These are phyloP conservation scores for Penicillium arizonense DNA, from an alignment of 495 filamentous ascomycete genomes.

Conservation along the genomic window DNA sequence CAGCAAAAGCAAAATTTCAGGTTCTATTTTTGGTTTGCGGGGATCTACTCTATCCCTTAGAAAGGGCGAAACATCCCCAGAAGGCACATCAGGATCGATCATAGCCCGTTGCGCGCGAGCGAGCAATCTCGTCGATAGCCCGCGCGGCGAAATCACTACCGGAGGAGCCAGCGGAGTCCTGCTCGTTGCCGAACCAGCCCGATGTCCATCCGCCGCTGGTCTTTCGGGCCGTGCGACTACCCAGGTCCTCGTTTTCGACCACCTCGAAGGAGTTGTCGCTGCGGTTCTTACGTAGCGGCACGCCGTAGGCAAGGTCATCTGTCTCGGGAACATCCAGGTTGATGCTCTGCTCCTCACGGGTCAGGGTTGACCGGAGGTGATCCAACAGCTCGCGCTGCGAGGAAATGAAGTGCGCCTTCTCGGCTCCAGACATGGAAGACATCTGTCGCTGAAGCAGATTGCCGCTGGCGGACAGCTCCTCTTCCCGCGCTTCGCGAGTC, in stretches of 20 bases:
- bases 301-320: slow-evolving; percentile 46
- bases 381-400: slow-evolving; percentile 71
- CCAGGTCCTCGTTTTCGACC: slow-evolving; percentile 69
- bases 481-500: slow-evolving; percentile 48
- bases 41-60: background rate
- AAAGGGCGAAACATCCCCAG: background rate
- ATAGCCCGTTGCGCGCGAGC: slow-evolving; percentile 16
- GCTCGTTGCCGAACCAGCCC: slow-evolving; percentile 38
- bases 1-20: slow-evolving; percentile 1
- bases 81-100: slow-evolving; percentile 18
- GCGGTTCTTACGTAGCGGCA: slow-evolving; percentile 63
- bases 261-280: slow-evolving; percentile 82
- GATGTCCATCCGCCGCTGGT: slow-evolving; percentile 36
- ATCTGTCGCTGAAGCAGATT: slow-evolving; percentile 68
- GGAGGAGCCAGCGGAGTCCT: slow-evolving; percentile 28
- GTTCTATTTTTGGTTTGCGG: slow-evolving; percentile 11
- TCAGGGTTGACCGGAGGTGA: slow-evolving; percentile 68
- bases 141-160: slow-evolving; percentile 33
- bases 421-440: slow-evolving; percentile 50
- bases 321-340: slow-evolving; percentile 38
- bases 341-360: slow-evolving; percentile 63
- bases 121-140: slow-evolving; percentile 24
- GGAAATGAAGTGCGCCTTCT: slow-evolving; percentile 67
- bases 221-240: slow-evolving; percentile 18
- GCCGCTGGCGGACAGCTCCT: slow-evolving; percentile 55